phyloP scores from a whole-genome alignment of 2,329 filamentous ascomycete genomes.

The Cordyceps tenuipes region DNA sequence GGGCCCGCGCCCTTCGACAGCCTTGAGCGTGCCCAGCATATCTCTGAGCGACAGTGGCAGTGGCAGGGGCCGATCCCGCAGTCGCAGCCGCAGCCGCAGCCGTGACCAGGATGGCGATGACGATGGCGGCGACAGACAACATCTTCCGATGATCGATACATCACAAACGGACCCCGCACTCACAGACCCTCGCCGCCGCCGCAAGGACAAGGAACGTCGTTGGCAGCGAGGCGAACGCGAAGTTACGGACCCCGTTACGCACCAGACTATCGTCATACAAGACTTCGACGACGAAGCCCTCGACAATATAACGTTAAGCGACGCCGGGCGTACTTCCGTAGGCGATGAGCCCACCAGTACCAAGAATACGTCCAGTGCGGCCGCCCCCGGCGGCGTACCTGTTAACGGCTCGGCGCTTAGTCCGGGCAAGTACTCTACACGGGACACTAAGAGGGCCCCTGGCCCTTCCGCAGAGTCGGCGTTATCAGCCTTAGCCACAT shows the following conservation, averaged over 20 bases:
- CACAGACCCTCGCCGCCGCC: slow-evolving; percentile 37
- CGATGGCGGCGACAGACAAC: slow-evolving; percentile 14
- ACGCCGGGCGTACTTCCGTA: slow-evolving; percentile 8
- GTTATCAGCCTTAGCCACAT: neutral
- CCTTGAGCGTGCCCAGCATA: slow-evolving; percentile 14
- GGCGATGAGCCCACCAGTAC: no score
- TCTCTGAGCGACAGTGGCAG: neutral
- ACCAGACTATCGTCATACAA: slow-evolving; percentile 59
- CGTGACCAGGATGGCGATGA: slow-evolving; percentile 7
- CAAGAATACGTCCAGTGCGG: no score
- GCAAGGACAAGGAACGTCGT: slow-evolving; percentile 38
- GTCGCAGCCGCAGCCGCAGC: slow-evolving; percentile 11
- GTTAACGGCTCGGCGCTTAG: no score
- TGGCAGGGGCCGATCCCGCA: slow-evolving; percentile 12
- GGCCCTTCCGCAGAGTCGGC: no score
- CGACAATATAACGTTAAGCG: slow-evolving; percentile 23
- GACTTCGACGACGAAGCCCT: slow-evolving; percentile 60
- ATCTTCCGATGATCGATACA: slow-evolving; percentile 24
- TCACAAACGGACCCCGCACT: slow-evolving; percentile 28
- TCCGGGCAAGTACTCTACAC: no score
- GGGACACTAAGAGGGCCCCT: no score
- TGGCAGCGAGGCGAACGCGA: slow-evolving; percentile 43
- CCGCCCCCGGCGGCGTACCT: no score
- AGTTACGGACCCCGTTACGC: slow-evolving; percentile 66
- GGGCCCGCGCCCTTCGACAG: slow-evolving; percentile 21